Evolutionary conservation across 345 rosid genomes (phyloP), one percentile per base, ranked within the genome.

Genomic region (Psidium guajava): DNA sequence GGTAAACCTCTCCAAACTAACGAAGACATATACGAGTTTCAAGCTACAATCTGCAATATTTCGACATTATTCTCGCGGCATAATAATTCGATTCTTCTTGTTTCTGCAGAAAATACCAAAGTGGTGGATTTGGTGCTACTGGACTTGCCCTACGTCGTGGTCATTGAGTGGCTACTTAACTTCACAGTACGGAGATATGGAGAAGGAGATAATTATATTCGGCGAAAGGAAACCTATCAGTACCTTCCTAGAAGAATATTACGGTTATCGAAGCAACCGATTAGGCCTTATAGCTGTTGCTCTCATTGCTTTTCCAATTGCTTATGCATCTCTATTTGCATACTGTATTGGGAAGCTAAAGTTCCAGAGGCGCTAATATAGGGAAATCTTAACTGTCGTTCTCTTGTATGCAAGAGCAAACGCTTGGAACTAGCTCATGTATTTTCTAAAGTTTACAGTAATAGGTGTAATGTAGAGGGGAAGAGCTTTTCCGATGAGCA

Each of bases 101-200:
- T 69, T 54, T 25, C 36, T 88, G 91, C 94, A 95, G 99, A 88
- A 89, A 81, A 91, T 96, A n/a, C 98, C 99, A 9, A 90, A 88
- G 51, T 95, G 97, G 96, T 95, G 99, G 98, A 85, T 93, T 11
- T 96, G 98, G 98, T 42, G 92, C 57, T 95, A 92, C 85, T 94
- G 93, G 83, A 6, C 91, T 36, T 82, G 87, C 42, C 98, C 98
- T 1, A 92, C 97, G 8, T 93, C 98, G 12, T 96, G 99, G 99
- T 86, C 90, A 1, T 84, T 96, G 75, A 94, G 94, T 36, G 87
- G 89, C 28, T 75, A 93, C 89, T 86, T 96, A 28, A 88, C 92
- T 74, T 93, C 99, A 51, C 99, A 96, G 28, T 96, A 91, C 73
- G 98, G 99, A 11, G 98, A 95, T 87, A 83, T 88, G 4, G 85